Base-by-base conservation (phyloP, 441 rosid species). In the Codiaeum variegatum region DNA sequence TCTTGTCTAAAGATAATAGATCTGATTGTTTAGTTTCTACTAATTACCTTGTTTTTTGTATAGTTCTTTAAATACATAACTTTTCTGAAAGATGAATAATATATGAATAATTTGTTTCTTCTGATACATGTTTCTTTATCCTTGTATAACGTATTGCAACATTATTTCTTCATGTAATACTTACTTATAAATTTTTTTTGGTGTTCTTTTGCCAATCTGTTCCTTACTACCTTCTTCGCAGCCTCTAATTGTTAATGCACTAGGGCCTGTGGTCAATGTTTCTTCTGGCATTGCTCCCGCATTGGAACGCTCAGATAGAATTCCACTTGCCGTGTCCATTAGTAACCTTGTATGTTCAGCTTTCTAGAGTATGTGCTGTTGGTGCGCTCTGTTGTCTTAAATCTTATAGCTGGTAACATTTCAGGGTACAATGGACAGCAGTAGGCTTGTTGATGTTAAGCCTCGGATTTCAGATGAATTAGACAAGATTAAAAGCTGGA, bases 381-480 rank as follows among this genome's bases (percentile, higher is more conserved):
- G 54, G 47, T 44, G 51, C 66, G 75, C 6, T 36, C 49, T 70
- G 31, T 60, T 64, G 52, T 76, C 42, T 24, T 71, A 60, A 60
- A 71, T n/a, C 78, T 77, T 46, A 52, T 76, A 15, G 18, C 34
- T 47, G 21, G 51, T 66, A 52, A 71, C 55, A 51, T 76, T 58
- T 60, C 85, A 85, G 88, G 81, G 85, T 69, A 59, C 76, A 3
- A 80, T 82, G 75, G 87, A 85, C 63, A 76, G 68, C 66, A 76
- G 82, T 67, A 79, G 85, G 79, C 83, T 82, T n/a, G 75, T 80
- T 76, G 89, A 84, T 62, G 86, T 82, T 73, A 86, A 84, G 73
- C 87, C 87, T 15, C 77, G 89, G 19, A 77, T 82, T 69, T 65
- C 79, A 5, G 86, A 86, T 40, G 86, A 77, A 44, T 56, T 71